These are phyloP conservation scores for Tolypocladium guangdongense DNA, from an alignment of 2,329 filamentous ascomycete species.

Conservation along the genomic window DNA sequence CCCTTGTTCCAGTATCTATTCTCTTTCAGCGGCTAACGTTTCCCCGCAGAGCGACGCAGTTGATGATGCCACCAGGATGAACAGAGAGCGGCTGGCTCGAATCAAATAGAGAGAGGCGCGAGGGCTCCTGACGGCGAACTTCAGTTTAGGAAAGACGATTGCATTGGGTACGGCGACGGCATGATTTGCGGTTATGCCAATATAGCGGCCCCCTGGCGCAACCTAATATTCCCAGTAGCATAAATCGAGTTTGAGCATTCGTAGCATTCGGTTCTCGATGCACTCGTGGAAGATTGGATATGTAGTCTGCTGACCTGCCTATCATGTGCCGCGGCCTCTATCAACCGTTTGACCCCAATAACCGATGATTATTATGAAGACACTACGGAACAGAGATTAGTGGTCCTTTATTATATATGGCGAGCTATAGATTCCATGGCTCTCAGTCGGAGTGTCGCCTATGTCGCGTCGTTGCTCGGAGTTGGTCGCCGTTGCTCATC, in stretches of 20 bases:
- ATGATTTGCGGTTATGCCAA: neutral
- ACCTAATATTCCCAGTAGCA: neutral
- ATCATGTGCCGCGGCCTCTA: neutral
- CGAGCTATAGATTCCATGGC: too few relatives aligned
- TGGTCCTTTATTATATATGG: too few relatives aligned
- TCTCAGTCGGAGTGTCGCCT: neutral
- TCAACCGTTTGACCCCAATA: neutral
- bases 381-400: too few relatives aligned
- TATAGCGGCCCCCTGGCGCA: neutral
- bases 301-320: neutral
- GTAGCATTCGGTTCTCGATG: neutral
- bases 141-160: neutral
- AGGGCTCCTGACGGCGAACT: neutral
- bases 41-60: conserved; percentile 63
- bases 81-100: conserved; percentile 59
- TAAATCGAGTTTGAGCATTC: neutral
- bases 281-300: neutral
- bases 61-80: conserved; percentile 71
- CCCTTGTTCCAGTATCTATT: neutral
- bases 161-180: neutral
- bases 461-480: neutral
- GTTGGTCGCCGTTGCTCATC: neutral
- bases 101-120: conserved; percentile 31
- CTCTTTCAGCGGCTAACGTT: conserved; percentile 15
- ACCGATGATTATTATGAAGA: neutral